A percentile compares a stretch with the other conserved stretches of the same genome.
These are phyloP conservation scores for Eurotiales sp. DNA, from an alignment of 2,329 filamentous ascomycete genomes.

Conservation along the genomic window DNA sequence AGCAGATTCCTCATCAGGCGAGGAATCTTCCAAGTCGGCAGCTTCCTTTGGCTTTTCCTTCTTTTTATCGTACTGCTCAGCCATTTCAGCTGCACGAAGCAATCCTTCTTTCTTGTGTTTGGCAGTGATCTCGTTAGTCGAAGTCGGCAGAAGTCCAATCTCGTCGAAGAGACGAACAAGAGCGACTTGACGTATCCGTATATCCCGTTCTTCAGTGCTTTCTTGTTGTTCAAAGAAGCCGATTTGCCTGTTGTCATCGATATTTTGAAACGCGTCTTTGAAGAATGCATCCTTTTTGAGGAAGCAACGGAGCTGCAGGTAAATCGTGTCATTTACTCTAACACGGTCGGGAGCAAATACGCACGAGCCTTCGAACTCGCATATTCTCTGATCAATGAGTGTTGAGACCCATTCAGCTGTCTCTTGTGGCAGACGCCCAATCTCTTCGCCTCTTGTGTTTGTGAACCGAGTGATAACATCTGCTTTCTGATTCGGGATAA, in stretches of 20 bases:
- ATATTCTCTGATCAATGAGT: slow-evolving; percentile 84
- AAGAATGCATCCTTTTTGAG: slow-evolving; percentile 73
- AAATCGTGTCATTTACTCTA: slow-evolving; percentile 90
- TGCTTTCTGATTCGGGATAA: slow-evolving; percentile 56
- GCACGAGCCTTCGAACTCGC: slow-evolving; percentile 79
- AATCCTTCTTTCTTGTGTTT: slow-evolving; percentile 80
- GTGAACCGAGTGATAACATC: slow-evolving; percentile 93
- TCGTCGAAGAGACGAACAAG: slow-evolving; percentile 87
- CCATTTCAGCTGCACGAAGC: slow-evolving; percentile 80
- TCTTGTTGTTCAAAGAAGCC: slow-evolving; percentile 82
- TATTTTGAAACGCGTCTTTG: slow-evolving; percentile 49
- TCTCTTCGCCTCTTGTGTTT: slow-evolving; percentile 70
- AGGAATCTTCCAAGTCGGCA: slow-evolving; percentile 42
- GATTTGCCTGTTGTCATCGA: slow-evolving; percentile 65
- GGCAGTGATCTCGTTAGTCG: slow-evolving; percentile 68
- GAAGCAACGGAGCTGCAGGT: slow-evolving; percentile 77
- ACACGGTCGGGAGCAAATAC: slow-evolving; percentile 84
- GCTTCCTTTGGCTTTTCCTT: slow-evolving; percentile 39
- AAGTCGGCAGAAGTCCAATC: slow-evolving; percentile 74
- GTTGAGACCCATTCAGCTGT: slow-evolving; percentile 88
- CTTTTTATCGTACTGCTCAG: slow-evolving; percentile 68
- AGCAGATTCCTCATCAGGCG: slow-evolving; percentile 75
- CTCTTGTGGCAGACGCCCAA: slow-evolving; percentile 83
- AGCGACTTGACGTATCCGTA: slow-evolving; percentile 80
- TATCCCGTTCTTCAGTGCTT: slow-evolving; percentile 74